Base-by-base conservation (phyloP, 1,284 basidiomycete genomes). In the Malassezia globosa region DNA sequence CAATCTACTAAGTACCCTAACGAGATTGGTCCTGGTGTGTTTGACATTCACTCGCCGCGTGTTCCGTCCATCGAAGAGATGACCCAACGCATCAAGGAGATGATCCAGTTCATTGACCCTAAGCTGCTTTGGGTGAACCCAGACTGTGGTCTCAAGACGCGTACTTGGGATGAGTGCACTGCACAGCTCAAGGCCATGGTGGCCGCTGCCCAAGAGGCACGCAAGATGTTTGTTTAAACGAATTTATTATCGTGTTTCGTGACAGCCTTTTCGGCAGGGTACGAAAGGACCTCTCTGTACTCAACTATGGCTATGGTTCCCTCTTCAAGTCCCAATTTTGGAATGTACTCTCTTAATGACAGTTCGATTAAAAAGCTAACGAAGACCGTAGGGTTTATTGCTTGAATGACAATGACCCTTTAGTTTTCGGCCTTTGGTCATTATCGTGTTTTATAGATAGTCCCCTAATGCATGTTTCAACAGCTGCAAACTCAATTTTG, bases 41-140 rank as follows among this genome's bases (percentile, higher is more conserved):
- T 92, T 74, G 92, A 97, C 76, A 95, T 97, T 76, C 94, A 96
- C 80, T 96, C 90, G 65, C 92, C 92, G 61, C 90, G 94, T 81
- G 87, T 99, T 58, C 94, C 94, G 37, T 53, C 48, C 42, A 60
- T 54, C 67, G 80, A 90, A 74, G 94, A 99, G 79, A 92, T 97
- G 78, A 83, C 83, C 77, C 84, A 92, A 66, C 86, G 89, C 69
- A 80, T 97, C 74, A 80, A 81, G 74, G 76, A 81, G 60, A 89
- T 92, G 80, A 58, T 55, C 46, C 54, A 63, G 56, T 59, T 61
- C 44, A 59, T 71, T 31, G 59, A 60, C 64, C 58, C 55, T 57
- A 59, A 67, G 57, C 61, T 60, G 47, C 54, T 62, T 74, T 86
- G 89, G 73, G 79, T 96, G 76, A 96, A 96, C 81, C 92, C 94